Percentiles rank a stretch among this genome's conserved stretches.
These are phyloP conservation scores for Nicotiana paniculata DNA, from an alignment of 257 asterid genomes.

Conservation along the genomic window DNA sequence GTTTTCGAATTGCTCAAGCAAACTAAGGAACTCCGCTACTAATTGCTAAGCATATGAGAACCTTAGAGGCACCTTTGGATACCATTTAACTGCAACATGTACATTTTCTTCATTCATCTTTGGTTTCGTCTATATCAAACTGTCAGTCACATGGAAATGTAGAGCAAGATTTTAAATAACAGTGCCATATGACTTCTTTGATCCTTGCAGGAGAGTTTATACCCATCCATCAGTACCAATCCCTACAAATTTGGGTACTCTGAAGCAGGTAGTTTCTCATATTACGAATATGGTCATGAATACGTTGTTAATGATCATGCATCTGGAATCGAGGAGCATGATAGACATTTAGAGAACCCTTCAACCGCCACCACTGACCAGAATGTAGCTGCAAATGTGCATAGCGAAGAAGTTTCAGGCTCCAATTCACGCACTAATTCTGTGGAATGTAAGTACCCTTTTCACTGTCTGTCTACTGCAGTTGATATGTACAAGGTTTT, in stretches of 20 bases:
- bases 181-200: conserved; percentile 11
- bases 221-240: conserved; percentile 52
- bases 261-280: conserved; percentile 66
- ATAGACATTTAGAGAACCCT: conserved; percentile 40
- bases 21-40: background rate
- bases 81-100: background rate
- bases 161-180: background rate
- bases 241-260: conserved; percentile 61
- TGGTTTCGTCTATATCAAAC: background rate
- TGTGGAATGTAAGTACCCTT: conserved; percentile 57
- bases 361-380: conserved; percentile 32
- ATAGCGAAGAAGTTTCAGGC: conserved; percentile 36
- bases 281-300: conserved; percentile 55
- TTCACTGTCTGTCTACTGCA: background rate
- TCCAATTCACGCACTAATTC: conserved; percentile 38
- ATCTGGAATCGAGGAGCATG: conserved; percentile 34
- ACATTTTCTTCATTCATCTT: background rate
- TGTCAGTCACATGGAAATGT: background rate
- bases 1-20: background rate
- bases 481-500: background rate
- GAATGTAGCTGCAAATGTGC: conserved; percentile 15
- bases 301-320: conserved; percentile 42
- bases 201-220: conserved; percentile 58
- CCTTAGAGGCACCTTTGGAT: background rate
- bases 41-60: background rate